Conservation (phyloP, 2,329 filamentous ascomycete species). For the Trichophyton schoenleinii region DNA sequence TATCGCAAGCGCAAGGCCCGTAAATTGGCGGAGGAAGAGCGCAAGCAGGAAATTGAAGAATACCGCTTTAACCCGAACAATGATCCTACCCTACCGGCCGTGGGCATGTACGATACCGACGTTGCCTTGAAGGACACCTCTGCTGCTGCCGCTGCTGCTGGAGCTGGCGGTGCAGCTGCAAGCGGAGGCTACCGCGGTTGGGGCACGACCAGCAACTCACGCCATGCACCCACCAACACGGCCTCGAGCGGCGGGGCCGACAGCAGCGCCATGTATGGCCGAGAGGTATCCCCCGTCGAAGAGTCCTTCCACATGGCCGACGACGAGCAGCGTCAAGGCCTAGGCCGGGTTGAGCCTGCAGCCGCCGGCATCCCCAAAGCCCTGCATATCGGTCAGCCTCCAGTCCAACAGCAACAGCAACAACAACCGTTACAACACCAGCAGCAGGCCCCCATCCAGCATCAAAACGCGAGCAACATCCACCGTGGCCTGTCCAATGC, state of each 20-base stretch:
- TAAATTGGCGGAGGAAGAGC: conserved; percentile 72
- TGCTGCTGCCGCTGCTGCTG: not conserved
- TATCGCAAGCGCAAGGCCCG: conserved; percentile 82
- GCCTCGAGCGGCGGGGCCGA: conserved; percentile 59
- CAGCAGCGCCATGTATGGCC: conserved; percentile 42
- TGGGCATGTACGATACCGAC: conserved; percentile 34
- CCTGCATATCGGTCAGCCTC: not conserved
- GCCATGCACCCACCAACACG: conserved; percentile 71
- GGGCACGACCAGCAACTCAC: conserved; percentile 66
- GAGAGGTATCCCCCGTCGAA: conserved; percentile 50
- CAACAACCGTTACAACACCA: conserved; percentile 47
- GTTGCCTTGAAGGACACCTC: conserved; percentile 26
- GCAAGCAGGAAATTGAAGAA: conserved; percentile 92
- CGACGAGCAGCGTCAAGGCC: conserved; percentile 38
- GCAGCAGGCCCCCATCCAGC: conserved; percentile 21
- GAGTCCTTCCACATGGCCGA: conserved; percentile 51
- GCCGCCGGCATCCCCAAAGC: conserved; percentile 36
- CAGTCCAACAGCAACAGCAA: not conserved
- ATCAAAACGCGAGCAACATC: conserved; percentile 34
- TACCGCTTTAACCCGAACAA: conserved; percentile 97
- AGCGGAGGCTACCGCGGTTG: conserved; percentile 72
- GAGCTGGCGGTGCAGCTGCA: conserved; percentile 48
- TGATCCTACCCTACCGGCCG: conserved; percentile 62
- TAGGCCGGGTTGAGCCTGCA: conserved; percentile 67
- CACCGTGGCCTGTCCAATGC: conserved; percentile 88